phyloP scores from a whole-genome alignment of 768 basidiomycete genomes.

The Lenzites betulinus region DNA sequence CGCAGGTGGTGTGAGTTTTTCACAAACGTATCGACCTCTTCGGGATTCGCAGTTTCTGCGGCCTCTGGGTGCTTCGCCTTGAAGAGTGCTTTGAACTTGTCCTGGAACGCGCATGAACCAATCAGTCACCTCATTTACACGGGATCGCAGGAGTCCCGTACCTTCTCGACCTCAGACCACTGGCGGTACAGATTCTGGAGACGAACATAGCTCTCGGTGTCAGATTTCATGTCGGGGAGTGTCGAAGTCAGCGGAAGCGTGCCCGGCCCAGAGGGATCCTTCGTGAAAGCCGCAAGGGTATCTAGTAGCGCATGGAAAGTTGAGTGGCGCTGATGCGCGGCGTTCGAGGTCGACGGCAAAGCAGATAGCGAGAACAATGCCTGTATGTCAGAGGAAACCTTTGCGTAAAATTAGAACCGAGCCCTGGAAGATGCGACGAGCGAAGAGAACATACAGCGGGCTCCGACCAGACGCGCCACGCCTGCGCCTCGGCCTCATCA shows the following conservation, averaged over 20 bases:
- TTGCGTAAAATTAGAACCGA: neutral
- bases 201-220: conserved; percentile 78
- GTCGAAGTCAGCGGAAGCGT: conserved; percentile 81
- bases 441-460: conserved; percentile 40
- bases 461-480: conserved; percentile 75
- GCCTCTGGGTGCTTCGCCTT: conserved; percentile 44
- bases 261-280: conserved; percentile 48
- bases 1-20: conserved; percentile 79
- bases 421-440: neutral
- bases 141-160: neutral
- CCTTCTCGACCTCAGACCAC: conserved; percentile 72
- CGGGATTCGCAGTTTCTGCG: conserved; percentile 48
- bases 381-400: conserved; percentile 70
- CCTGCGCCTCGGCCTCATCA: conserved; percentile 90
- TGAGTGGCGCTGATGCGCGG: conserved; percentile 39
- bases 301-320: conserved; percentile 81
- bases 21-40: conserved; percentile 68
- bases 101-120: conserved; percentile 10
- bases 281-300: conserved; percentile 67
- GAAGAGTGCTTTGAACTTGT: conserved; percentile 41
- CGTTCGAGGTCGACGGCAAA: conserved; percentile 35
- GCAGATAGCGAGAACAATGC: conserved; percentile 67
- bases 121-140: no score
- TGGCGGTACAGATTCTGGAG: conserved; percentile 85
- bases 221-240: conserved; percentile 95